These are phyloP conservation scores for Xylaria intraflava DNA, from an alignment of 495 filamentous ascomycete species.

Conservation along the genomic window DNA sequence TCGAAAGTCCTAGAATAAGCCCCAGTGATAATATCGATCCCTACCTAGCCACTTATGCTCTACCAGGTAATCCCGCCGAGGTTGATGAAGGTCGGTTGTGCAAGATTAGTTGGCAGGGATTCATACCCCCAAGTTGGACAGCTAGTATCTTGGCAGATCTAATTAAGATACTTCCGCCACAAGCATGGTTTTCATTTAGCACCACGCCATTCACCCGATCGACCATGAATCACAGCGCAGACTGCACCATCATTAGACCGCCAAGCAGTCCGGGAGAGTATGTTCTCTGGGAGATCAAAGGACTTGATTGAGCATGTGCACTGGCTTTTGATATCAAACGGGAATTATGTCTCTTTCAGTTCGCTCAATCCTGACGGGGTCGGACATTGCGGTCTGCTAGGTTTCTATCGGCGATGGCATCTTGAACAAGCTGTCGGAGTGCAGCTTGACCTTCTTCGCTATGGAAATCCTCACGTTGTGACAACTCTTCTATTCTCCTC, in stretches of 20 bases:
- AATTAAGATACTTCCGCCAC: slow-evolving; percentile 33
- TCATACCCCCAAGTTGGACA: slow-evolving; percentile 42
- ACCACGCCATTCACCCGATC: slow-evolving; percentile 41
- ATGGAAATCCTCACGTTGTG: slow-evolving; percentile 64
- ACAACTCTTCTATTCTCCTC: slow-evolving; percentile 68
- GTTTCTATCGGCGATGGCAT: slow-evolving; percentile 54
- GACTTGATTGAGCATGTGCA: slow-evolving; percentile 30
- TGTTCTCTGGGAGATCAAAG: slow-evolving; percentile 48
- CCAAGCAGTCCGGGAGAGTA: slow-evolving; percentile 42
- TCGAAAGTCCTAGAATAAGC: slow-evolving; percentile 65
- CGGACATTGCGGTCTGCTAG: slow-evolving; percentile 56
- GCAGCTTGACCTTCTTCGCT: slow-evolving; percentile 62
- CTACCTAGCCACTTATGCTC: slow-evolving; percentile 73
- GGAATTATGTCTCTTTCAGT: slow-evolving; percentile 12
- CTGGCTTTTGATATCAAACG: background rate
- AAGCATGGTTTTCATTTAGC: slow-evolving; percentile 46
- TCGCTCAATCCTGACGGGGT: slow-evolving; percentile 46
- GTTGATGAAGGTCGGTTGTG: slow-evolving; percentile 28
- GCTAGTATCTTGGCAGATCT: slow-evolving; percentile 34
- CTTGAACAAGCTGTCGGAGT: slow-evolving; percentile 61
- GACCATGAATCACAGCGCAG: slow-evolving; percentile 33
- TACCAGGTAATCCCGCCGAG: slow-evolving; percentile 42
- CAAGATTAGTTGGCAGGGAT: slow-evolving; percentile 50
- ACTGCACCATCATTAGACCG: slow-evolving; percentile 42
- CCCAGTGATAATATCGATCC: slow-evolving; percentile 67